Evolutionary conservation across 2,329 filamentous ascomycete species (phyloP).

Genomic region (Penicillium sp.): DNA sequence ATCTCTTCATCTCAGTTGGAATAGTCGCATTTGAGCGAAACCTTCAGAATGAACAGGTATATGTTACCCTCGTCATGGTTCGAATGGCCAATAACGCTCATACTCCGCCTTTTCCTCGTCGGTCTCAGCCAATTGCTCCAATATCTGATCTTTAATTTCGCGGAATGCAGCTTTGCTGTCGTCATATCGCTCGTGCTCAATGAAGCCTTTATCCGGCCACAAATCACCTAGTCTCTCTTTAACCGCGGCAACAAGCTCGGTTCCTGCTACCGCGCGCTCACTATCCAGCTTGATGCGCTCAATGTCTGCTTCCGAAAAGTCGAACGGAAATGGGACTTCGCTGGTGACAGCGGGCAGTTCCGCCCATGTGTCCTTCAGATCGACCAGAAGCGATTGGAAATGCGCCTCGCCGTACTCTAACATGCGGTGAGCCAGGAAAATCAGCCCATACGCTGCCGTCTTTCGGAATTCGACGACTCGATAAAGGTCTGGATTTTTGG

Average conservation of each 20-base stretch:
- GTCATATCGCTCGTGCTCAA: constrained; percentile 27
- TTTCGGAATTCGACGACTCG: constrained; percentile 23
- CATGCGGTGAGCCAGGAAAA: constrained; percentile 31
- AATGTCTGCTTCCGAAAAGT: constrained; percentile 26
- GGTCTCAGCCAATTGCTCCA: constrained; percentile 27
- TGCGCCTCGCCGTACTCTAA: constrained; percentile 34
- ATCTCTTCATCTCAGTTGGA: no score
- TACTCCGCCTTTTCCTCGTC: constrained; percentile 29
- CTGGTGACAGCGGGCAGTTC: constrained; percentile 21
- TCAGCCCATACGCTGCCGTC: constrained; percentile 26
- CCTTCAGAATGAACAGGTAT: no score
- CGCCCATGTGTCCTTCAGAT: constrained; percentile 27
- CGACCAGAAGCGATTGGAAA: constrained; percentile 30
- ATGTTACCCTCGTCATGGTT: no score
- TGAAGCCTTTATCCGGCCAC: constrained; percentile 33
- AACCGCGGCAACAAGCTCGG: constrained; percentile 23
- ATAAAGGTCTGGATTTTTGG: constrained; percentile 29
- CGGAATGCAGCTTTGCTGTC: constrained; percentile 28
- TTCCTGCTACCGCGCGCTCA: constrained; percentile 26
- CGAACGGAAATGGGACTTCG: constrained; percentile 23
- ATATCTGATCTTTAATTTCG: constrained; percentile 25
- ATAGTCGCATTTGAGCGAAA: no score
- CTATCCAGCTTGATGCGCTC: constrained; percentile 28
- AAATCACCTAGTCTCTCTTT: constrained; percentile 28
- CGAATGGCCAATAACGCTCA: constrained; percentile 30